Evolutionary conservation across 2,329 filamentous ascomycete species (phyloP), one percentile per base, ranked within the genome.

Genomic region (Elsinoe fawcettii): DNA sequence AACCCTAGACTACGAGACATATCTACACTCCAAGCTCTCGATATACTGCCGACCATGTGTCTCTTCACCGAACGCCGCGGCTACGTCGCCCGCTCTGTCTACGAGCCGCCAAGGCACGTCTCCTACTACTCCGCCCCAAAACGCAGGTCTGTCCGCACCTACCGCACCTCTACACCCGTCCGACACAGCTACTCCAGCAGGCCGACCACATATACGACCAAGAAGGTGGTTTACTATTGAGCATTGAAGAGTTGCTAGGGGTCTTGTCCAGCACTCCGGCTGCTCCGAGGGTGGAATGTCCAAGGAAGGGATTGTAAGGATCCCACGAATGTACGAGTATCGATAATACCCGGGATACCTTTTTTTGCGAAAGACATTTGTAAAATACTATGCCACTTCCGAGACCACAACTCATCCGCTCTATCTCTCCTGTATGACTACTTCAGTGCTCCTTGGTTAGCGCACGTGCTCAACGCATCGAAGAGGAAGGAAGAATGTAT

Each of bases 41-140:
- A 41, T 3, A 8, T 8, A 16, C 23, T 6, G 5, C n/a, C 8
- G 22, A 39, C 16, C 25, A 53, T 53, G 49, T 53, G 49, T 20
- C 32, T 53, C 49, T 18, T 53, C 49, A 53, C 49, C 49, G 49
- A 53, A 53, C 49, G 49, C 22, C 49, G 49, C 32, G 49, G 49
- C 34, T 39, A 53, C 32, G 49, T 53, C 49, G 11, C 30, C 20
- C 49, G 20, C 49, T 36, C 30, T 11, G 49, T 20, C 32, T 53
- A 53, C 18, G 49, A 53, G 18, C 8, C 49, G 3, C 49, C 49
- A n/a, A 22, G 49, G 32, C 49, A 53, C 49, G 49, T 37, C 32
- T 53, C 49, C 3, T 53, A 53, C 49, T 53, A 53, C 49, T 53
- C 49, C 3, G 49, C 49, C 2, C 49, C 49, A 2, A 37, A 18